phyloP scores from a whole-genome alignment of 176 grass and related monocot genomes.

The Phoenix roebelenii region DNA sequence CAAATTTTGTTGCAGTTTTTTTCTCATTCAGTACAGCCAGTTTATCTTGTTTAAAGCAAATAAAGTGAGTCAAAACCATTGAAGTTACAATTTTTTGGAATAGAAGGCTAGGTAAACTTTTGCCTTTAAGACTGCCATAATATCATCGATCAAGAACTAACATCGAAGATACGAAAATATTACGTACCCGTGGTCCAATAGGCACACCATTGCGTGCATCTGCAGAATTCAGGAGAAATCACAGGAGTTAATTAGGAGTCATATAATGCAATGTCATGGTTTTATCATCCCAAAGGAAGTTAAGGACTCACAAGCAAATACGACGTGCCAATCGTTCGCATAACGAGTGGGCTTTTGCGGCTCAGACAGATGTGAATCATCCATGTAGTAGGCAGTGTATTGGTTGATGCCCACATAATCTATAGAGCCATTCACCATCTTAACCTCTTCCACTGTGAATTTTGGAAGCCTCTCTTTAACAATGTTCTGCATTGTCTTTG shows the following conservation, averaged over 20 bases:
- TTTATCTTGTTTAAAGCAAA: neutral
- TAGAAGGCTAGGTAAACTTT: neutral
- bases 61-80: neutral
- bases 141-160: too few species aligned
- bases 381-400: conserved; percentile 53
- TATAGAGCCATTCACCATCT: conserved; percentile 45
- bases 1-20: neutral
- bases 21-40: neutral
- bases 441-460: conserved; percentile 32
- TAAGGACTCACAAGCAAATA: conserved; percentile 31
- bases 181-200: conserved; percentile 39
- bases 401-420: conserved; percentile 52
- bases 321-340: conserved; percentile 43
- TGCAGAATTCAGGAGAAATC: conserved; percentile 22
- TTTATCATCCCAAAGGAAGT: neutral
- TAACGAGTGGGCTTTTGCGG: conserved; percentile 32
- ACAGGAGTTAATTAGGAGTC: neutral
- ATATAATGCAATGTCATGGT: too few species aligned
- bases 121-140: neutral
- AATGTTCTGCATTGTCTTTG: conserved; percentile 38
- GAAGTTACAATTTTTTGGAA: too few species aligned
- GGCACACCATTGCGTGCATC: conserved; percentile 49
- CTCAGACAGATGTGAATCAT: conserved; percentile 11
- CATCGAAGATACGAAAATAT: neutral
- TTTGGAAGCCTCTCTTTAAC: conserved; percentile 55